Base-by-base conservation (phyloP, 495 filamentous ascomycete species). In the Glarea lozoyensis region DNA sequence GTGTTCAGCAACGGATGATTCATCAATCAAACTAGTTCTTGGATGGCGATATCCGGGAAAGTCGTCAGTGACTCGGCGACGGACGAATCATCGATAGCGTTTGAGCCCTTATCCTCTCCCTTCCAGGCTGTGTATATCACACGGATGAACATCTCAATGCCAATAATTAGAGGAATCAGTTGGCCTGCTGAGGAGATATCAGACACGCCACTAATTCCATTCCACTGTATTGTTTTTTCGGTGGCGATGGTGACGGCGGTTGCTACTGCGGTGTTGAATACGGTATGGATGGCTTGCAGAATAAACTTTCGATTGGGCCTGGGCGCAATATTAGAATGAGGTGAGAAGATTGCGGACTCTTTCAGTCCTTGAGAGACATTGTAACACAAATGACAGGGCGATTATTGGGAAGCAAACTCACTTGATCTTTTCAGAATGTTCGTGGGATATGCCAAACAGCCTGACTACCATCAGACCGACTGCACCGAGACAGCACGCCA, bases 141-240 rank as follows among this genome's bases (percentile, higher is more conserved):
- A 10, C 42, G 18, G 3, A n/a, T 13, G 10, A 38, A 16, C 7
- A 37, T 13, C 1, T 34, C 42, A 19, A 45, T 37, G 10, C 42
- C 58, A 20, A 67, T 46, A 3, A 64, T 23, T 4, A 68, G 54
- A 0, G 64, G 65, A 9, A 68, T 63, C 0, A 61, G 50, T 25
- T 69, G 65, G 0, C 57, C 57, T 0, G 57, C 52, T 1, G 55
- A 50, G 13, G 46, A 51, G n/a, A 59, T 34, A 10, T 45, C 44
- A 30, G 48, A 40, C 6, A 61, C 53, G 5, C 51, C 46, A 32
- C 13, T 37, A 32, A 52, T 70, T 63, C 63, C 64, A 17, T 45
- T 45, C 34, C 42, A 70, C 4, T 32, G 11, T 22, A 70, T 63
- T 2, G 62, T 59, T 3, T 65, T 52, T 42, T 70, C 66, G 17